Base-by-base conservation (phyloP, 495 filamentous ascomycete species). In the Penicillium parvum region DNA sequence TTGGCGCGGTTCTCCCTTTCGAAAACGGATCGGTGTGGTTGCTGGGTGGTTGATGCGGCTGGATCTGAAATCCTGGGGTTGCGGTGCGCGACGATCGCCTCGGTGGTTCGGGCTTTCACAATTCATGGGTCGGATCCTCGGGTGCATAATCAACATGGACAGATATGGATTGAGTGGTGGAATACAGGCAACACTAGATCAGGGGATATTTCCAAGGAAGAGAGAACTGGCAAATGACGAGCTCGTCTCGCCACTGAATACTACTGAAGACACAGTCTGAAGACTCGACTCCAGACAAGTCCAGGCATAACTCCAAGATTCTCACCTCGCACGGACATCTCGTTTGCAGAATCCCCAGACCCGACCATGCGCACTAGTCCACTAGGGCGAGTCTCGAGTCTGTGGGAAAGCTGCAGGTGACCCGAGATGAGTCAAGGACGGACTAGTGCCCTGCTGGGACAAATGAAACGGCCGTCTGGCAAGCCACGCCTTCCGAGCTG, bases 281-380 rank as follows among this genome's bases (percentile, higher is more conserved):
- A n/a, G n/a, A n/a, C n/a, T n/a, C n/a, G n/a, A n/a, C n/a, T n/a
- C n/a, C n/a, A n/a, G n/a, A n/a, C n/a, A n/a, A n/a, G n/a, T n/a
- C n/a, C n/a, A n/a, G n/a, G n/a, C n/a, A n/a, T n/a, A n/a, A n/a
- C n/a, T n/a, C n/a, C n/a, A n/a, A n/a, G n/a, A n/a, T n/a, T n/a
- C n/a, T n/a, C n/a, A n/a, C n/a, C 22, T 49, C 53, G 57, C 57
- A 60, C 57, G 47, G 57, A 60, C 57, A 51, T 48, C 41, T 60
- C 56, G 43, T 60, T 51, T 60, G 57, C 53, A 60, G 57, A 60
- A 57, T 43, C 57, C 52, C 53, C 57, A 43, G 55, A 56, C 45
- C 43, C 10, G 52, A 42, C 40, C 40, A 52, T 43, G 43, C 52
- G 27, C 56, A 47, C 42, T 55, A 52, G 45, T 12, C 39, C 40